Conservation (phyloP, 2,329 filamentous ascomycete species). For the Hyphodiscus sp. region DNA sequence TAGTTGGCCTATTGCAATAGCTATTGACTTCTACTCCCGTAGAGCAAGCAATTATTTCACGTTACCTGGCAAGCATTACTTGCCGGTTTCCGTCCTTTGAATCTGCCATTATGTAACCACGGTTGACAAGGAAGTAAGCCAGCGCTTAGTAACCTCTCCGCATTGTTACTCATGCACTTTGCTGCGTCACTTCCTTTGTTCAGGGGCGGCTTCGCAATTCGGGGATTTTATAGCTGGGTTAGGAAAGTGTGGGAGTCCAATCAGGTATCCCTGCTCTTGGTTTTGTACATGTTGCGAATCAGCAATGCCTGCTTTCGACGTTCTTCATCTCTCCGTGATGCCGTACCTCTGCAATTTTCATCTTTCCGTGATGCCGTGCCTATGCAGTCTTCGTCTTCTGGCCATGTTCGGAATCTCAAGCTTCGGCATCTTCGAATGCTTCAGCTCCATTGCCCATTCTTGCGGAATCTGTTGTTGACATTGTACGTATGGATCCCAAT, state of each 20-base stretch:
- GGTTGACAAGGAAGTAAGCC: too few species aligned
- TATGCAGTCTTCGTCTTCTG: not conserved
- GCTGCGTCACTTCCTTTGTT: too few species aligned
- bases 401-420: not conserved
- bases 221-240: too few species aligned
- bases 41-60: too few species aligned
- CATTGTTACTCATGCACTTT: too few species aligned
- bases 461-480: not conserved
- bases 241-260: not conserved
- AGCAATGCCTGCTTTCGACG: not conserved
- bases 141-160: too few species aligned
- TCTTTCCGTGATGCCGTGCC: not conserved
- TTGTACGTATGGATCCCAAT: not conserved
- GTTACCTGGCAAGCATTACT: too few species aligned
- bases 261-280: not conserved
- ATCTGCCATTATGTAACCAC: too few species aligned
- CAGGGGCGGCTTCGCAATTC: too few species aligned
- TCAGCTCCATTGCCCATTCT: not conserved
- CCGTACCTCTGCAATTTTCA: not conserved
- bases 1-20: too few species aligned
- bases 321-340: not conserved
- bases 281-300: not conserved
- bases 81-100: too few species aligned
- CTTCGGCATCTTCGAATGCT: constrained; percentile 7
- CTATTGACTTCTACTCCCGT: too few species aligned